These are phyloP conservation scores for Vigna radiata DNA, from an alignment of 306 rosid species.

Conservation along the genomic window DNA sequence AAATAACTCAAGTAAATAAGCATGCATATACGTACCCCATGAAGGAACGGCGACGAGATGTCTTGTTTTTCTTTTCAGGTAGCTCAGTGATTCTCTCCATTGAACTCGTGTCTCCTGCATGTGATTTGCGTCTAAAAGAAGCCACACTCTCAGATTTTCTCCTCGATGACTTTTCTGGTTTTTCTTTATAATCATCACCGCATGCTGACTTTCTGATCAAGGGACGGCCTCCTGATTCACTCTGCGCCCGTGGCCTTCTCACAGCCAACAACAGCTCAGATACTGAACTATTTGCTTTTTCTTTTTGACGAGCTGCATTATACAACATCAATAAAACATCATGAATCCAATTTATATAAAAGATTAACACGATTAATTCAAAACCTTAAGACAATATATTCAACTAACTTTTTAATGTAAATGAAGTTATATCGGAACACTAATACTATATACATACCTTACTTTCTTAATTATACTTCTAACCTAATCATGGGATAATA, in stretches of 20 bases:
- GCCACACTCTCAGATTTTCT: conserved; percentile 66
- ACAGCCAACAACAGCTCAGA: conserved; percentile 78
- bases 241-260: conserved; percentile 77
- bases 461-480: neutral
- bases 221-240: conserved; percentile 75
- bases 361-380: no score
- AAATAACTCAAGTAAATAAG: neutral
- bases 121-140: conserved; percentile 59
- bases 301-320: conserved; percentile 85
- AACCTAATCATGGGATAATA: neutral
- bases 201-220: conserved; percentile 60
- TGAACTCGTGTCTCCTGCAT: conserved; percentile 46
- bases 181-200: conserved; percentile 42
- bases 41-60: conserved; percentile 71
- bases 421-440: no score
- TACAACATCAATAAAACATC: no score
- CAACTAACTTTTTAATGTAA: no score
- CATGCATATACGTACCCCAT: conserved; percentile 64
- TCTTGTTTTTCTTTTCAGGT: conserved; percentile 65
- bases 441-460: neutral
- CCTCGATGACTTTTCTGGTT: conserved; percentile 48
- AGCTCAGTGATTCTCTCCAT: conserved; percentile 72
- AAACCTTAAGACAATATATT: no score
- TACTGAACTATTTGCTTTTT: conserved; percentile 71
- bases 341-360: no score